Base-by-base conservation (phyloP, 306 rosid genomes). In the Luffa aegyptiaca region DNA sequence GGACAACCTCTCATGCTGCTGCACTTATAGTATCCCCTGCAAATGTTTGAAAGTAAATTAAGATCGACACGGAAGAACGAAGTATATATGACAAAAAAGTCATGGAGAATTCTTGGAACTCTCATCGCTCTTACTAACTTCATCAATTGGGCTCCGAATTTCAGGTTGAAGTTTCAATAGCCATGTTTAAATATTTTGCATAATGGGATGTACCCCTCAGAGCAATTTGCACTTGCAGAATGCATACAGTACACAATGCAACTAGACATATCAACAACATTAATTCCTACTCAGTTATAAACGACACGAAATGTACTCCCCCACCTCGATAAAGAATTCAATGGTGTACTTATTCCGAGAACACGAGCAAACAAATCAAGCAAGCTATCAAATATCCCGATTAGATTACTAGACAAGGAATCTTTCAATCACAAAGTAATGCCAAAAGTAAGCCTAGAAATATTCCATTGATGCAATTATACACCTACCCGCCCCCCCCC, bases 1-100 rank as follows among this genome's bases (percentile, higher is more conserved):
- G 99, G 99, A 81, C 99, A 95, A 31, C 99, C 99, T 88, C 99
- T 90, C 99, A 95, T 95, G 93, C 99, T 95, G 88, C 99, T 95
- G 83, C 99, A 95, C 84, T 95, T 95, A 37, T 95, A 95, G 86
- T 96, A 96, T 79, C 99, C 99, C 91, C 99, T 96, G 87, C 81
- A 85, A 73, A 83, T 12, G 69, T 10, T 74, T 12, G 46, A 36
- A 36, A 8, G 46, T 7, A 52, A 17, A 75, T 73, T 53, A 52
- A 75, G 63, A 75, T 36, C 17, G 35, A 18, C 45, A 12, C 0
- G 6, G 31, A 72, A 3, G 31, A 66, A 66, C 33, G 8, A 42
- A n/a, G 51, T 68, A 39, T 66, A 13, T 36, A 7, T 1, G 46
- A 37, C 7, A 41, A 37, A 21, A 7, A 39, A 39, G 18, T 68